A percentile compares a stretch with the other conserved stretches of the same genome.
phyloP scores from a whole-genome alignment of 2,329 filamentous ascomycete genomes.

The Dendrostoma leiphaemia region DNA sequence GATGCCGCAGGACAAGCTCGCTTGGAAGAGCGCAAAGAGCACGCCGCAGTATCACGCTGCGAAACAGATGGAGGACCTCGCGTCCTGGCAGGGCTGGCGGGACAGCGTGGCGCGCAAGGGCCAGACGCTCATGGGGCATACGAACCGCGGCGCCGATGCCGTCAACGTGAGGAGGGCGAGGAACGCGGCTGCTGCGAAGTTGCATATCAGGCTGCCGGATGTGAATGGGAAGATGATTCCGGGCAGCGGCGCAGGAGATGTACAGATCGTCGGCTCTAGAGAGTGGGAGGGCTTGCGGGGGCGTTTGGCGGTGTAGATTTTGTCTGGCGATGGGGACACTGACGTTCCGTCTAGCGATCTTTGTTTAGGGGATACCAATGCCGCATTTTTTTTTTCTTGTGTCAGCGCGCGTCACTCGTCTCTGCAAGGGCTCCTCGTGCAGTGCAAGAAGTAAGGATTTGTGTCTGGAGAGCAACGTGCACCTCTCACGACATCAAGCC shows the following conservation, averaged over 20 bases:
- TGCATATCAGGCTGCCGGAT: conserved; percentile 50
- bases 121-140: conserved; percentile 32
- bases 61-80: conserved; percentile 63
- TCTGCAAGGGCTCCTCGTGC: too few species aligned
- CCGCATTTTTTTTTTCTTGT: not conserved
- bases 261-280: conserved; percentile 51
- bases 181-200: conserved; percentile 39
- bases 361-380: conserved; percentile 16
- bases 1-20: conserved; percentile 58
- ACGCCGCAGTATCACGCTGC: conserved; percentile 67
- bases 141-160: conserved; percentile 20
- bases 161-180: conserved; percentile 28
- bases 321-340: not conserved
- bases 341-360: not conserved
- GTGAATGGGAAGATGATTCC: conserved; percentile 42
- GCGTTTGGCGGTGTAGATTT: conserved; percentile 29
- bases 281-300: conserved; percentile 58
- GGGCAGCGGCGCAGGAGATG: conserved; percentile 33
- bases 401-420: too few species aligned
- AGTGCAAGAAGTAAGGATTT: too few species aligned
- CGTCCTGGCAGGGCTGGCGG: conserved; percentile 59
- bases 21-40: conserved; percentile 63
- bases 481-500: too few species aligned
- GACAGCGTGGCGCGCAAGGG: conserved; percentile 54
- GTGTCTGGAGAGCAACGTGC: too few species aligned